Base-by-base conservation (phyloP, 1,284 basidiomycete species). In the Wolfiporia cocos region DNA sequence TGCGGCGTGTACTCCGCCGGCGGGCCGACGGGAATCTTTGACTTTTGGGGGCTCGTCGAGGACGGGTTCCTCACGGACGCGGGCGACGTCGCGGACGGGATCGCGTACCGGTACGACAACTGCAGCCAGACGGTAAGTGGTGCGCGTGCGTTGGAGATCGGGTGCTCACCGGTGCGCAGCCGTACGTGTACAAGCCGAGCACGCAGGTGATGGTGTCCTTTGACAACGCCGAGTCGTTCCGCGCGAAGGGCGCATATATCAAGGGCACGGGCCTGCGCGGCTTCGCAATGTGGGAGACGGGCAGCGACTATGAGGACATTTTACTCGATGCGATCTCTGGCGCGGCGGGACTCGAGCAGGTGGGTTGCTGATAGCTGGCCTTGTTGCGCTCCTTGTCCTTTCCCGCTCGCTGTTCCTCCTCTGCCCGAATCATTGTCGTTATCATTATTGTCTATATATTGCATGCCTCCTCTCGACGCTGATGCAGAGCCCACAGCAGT, bases 201-300 rank as follows among this genome's bases (percentile, higher is more conserved):
- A 62, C 58, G 17, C 45, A 61, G 28, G 58, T 65, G 10, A 63
- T 68, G 63, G 62, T 70, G 11, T 64, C 67, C 35, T 71, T 61
- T 49, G 68, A 71, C 50, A 57, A 68, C 42, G 54, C 64, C 19
- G 32, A 48, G 22, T 66, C 68, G 11, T 68, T 70, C 48, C 53
- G 62, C 61, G 69, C 69, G 38, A 85, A 85, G 64, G 81, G 82
- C 14, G 53, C 63, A 29, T 84, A 68, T 52, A 78, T 86, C 53
- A 70, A 68, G 39, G 49, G 62, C 14, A 51, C 62, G 10, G 72
- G 70, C 12, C 62, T 85, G 31, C 66, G 57, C 33, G 82, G 82
- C 7, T 83, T 79, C 50, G 70, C 79, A 15, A 69, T 81, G 59
- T 84, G 78, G 70, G 75, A 84, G 55, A 67, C 72, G 22, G 76